Conservation (phyloP, 176 grass and related monocot species). For the Oryza glaberrima region DNA sequence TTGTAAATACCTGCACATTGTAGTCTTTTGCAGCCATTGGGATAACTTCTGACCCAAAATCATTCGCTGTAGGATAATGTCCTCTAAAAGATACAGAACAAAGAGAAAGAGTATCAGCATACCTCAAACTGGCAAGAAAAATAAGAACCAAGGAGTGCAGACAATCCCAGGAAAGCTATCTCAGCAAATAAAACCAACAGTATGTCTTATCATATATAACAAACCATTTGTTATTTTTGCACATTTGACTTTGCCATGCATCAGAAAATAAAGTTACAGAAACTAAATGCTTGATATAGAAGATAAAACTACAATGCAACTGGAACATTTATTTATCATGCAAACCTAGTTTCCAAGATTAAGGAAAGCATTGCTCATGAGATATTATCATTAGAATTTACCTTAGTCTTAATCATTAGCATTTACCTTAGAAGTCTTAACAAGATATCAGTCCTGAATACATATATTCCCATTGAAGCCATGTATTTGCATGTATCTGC, state of each 20-base stretch:
- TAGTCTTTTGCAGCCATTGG: constrained; percentile 74
- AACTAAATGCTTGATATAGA: neutral
- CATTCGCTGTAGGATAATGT: constrained; percentile 77
- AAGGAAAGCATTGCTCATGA: neutral
- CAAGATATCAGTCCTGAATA: constrained; percentile 70
- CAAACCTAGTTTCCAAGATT: neutral
- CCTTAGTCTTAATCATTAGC: constrained; percentile 55
- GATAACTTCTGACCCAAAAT: constrained; percentile 93
- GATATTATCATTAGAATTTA: constrained; percentile 21
- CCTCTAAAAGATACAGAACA: constrained; percentile 50
- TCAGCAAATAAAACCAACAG: neutral
- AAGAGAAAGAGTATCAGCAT: neutral
- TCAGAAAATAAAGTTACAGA: constrained; percentile 2
- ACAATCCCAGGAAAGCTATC: neutral
- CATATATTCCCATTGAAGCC: constrained; percentile 87
- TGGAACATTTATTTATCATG: neutral
- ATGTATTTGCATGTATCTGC: constrained; percentile 61
- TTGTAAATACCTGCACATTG: constrained; percentile 62
- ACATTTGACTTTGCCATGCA: neutral
- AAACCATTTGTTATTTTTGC: neutral
- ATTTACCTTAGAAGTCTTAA: constrained; percentile 70
- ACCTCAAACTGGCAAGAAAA: neutral
- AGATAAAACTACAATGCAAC: neutral
- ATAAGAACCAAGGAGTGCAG: neutral
- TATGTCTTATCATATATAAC: neutral